Base-by-base conservation (phyloP, 495 filamentous ascomycete species). In the Trichocladium antarcticum region DNA sequence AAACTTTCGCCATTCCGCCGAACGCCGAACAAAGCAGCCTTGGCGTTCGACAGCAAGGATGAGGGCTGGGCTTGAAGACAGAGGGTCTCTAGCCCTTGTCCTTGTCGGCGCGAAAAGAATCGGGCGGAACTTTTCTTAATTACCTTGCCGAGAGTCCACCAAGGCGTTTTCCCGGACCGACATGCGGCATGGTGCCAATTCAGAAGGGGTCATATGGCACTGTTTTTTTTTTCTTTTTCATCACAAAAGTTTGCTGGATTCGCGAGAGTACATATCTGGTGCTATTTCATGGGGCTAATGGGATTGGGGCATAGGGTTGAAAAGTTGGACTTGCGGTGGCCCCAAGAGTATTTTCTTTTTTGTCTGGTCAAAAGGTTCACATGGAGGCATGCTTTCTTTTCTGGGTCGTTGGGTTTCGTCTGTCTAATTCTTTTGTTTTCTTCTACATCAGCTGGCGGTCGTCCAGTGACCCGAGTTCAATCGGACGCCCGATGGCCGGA, bases 161-260 rank as follows among this genome's bases (percentile, higher is more conserved):
- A 17, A n/a, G 5, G 39, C 7, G 39, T 24, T 43, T 22, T 19
- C 6, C 24, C 5, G 20, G 41, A 17, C n/a, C 6, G 24, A 21
- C 32, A 14, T 27, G 7, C 28, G 17, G 29, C 40, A 32, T 10
- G 22, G 24, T 15, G 16, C 34, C 39, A 21, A 27, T 31, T 31
- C 31, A 43, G 36, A 44, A 37, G 15, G 12, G 32, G 24, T 36
- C 20, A 34, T 31, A 41, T 39, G 27, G 35, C 24, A n/a, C n/a
- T n/a, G 24, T 49, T 48, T 50, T 34, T 14, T 45, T 37, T 45
- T 49, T 41, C 22, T 42, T 47, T 50, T 37, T 35, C 16, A 32
- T 37, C 43, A 49, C 42, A 65, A 65, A 61, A 62, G 55, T 54
- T 62, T 42, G 44, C 20, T 29, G 45, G 56, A 45, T 46, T 46